Evolutionary conservation across 805 yeast genomes (phyloP), one percentile per base, ranked within the genome.

Genomic region (Lipomyces lipofer): DNA sequence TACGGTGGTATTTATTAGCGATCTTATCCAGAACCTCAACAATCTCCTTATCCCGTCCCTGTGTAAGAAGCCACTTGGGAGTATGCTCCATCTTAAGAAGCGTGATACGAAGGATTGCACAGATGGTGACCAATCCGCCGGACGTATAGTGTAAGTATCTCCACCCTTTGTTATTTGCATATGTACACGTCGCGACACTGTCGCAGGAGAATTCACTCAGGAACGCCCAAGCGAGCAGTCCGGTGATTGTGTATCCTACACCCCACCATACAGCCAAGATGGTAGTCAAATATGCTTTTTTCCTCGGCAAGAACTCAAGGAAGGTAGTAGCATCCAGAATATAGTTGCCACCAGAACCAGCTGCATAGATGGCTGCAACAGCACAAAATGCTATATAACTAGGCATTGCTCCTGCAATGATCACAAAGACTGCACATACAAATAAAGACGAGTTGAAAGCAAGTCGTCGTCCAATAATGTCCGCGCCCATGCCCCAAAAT

Each of bases 191-290:
- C n/a, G 65, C 73, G 7, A 66, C 65, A 68, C 73, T 64, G 17
- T 69, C 66, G 64, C 86, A 81, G 3, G 81, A 76, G 56, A 71
- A 71, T 54, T 77, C 74, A 12, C 82, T 76, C 45, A 82, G 69
- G 51, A 78, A 76, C 0, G 81, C 84, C 82, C 84, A 82, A 3
- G 83, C 77, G 38, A 80, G 62, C 17, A 80, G 67, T 29, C 73
- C 72, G 10, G 82, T 76, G 40, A 81, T 70, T 1, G 82, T 74
- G 64, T 82, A 85, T 29, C 85, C 86, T 32, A 82, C 71, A 43
- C 84, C 83, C 86, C 86, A 82, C 80, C 77, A 82, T 42, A 75
- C 70, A 21, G 84, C 81, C 68, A 82, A 74, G 33, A 78, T 71
- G 1, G 84, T 79, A 47, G 77, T 71, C 58, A 80, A 65, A 75